Percentiles rank a stretch among this genome's conserved stretches.
Evolutionary conservation across 768 basidiomycete genomes (phyloP).

Genomic region (Suillus plorans): DNA sequence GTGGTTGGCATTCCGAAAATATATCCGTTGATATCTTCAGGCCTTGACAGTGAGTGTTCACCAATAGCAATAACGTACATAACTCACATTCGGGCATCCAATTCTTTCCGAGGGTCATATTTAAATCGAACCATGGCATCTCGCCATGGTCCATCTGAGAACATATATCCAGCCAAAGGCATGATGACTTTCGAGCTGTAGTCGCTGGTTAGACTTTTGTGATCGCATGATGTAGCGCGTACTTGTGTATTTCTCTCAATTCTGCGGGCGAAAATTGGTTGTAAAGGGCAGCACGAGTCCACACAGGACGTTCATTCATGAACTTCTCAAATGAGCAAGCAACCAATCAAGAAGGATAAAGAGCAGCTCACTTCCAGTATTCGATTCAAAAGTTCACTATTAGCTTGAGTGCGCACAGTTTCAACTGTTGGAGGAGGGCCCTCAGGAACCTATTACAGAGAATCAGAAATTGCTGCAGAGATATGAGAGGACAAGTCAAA

Average conservation of each 20-base stretch:
- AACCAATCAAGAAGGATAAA: conserved; percentile 17
- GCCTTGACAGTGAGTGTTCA: background rate
- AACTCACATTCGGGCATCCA: conserved; percentile 73
- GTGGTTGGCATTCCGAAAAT: conserved; percentile 87
- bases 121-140: conserved; percentile 84
- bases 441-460: conserved; percentile 54
- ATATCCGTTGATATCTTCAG: conserved; percentile 86
- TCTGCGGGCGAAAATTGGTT: conserved; percentile 76
- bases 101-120: conserved; percentile 85
- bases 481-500: conserved; percentile 21
- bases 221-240: conserved; percentile 20
- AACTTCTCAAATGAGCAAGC: conserved; percentile 42
- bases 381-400: conserved; percentile 51
- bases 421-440: conserved; percentile 63
- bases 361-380: conserved; percentile 46
- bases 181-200: conserved; percentile 78
- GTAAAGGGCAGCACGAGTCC: conserved; percentile 84
- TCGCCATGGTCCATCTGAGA: conserved; percentile 92
- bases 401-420: conserved; percentile 54
- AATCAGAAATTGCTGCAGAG: conserved; percentile 6
- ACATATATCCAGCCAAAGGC: conserved; percentile 82
- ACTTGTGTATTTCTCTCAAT: conserved; percentile 77
- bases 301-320: conserved; percentile 76
- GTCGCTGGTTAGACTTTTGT: background rate
- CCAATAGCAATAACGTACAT: background rate